These are phyloP conservation scores for Fusarium graminum DNA, from an alignment of 2,329 filamentous ascomycete genomes.

Conservation along the genomic window DNA sequence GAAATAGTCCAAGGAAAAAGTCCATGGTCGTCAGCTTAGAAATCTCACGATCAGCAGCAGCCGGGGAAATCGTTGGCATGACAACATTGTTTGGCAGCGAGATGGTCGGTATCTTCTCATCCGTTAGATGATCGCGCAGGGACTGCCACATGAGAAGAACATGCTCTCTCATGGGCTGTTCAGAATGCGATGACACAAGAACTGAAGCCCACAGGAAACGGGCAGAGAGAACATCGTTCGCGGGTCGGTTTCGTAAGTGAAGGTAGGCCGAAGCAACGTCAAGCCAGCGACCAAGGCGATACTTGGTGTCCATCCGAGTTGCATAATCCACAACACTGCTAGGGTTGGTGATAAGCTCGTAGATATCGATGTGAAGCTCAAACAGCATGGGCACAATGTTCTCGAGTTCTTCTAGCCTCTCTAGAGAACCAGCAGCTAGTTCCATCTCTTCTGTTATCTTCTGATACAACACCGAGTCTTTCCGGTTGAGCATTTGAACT, in stretches of 20 bases:
- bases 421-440: slow-evolving; percentile 43
- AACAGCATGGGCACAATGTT: slow-evolving; percentile 69
- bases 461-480: slow-evolving; percentile 66
- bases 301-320: slow-evolving; percentile 63
- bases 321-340: slow-evolving; percentile 66
- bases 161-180: slow-evolving; percentile 68
- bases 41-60: slow-evolving; percentile 90
- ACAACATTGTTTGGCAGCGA: slow-evolving; percentile 85
- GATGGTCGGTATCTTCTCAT: slow-evolving; percentile 61
- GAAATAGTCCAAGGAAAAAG: slow-evolving; percentile 92
- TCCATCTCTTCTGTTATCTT: slow-evolving; percentile 60
- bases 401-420: slow-evolving; percentile 55
- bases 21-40: slow-evolving; percentile 95
- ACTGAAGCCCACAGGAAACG: slow-evolving; percentile 71
- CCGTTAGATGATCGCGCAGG: slow-evolving; percentile 64
- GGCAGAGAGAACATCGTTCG: slow-evolving; percentile 58
- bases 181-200: slow-evolving; percentile 64
- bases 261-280: slow-evolving; percentile 62
- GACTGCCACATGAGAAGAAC: slow-evolving; percentile 71
- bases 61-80: slow-evolving; percentile 86
- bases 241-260: slow-evolving; percentile 52
- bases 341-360: slow-evolving; percentile 69
- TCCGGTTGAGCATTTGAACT: slow-evolving; percentile 67
- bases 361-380: slow-evolving; percentile 72
- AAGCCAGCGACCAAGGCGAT: slow-evolving; percentile 66